A percentile compares a stretch with the other conserved stretches of the same genome.
Evolutionary conservation across 1,139 yeast species (phyloP).

Genomic region (Saccharomyces uvarum): DNA sequence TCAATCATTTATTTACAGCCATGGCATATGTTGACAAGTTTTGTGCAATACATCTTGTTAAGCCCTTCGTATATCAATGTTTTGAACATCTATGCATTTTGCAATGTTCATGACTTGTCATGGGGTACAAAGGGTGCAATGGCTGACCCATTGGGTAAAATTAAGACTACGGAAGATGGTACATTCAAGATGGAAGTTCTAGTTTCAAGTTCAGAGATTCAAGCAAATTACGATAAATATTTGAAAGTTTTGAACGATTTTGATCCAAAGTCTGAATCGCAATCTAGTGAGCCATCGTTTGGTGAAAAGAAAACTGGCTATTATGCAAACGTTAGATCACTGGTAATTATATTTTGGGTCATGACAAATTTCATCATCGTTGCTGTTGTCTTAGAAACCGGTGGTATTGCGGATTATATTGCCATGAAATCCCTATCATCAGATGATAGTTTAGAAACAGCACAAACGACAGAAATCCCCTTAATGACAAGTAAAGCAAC

Average conservation of each 20-base stretch:
- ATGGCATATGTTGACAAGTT: constrained; percentile 88
- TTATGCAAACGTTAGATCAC: constrained; percentile 66
- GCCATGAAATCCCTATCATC: constrained; percentile 21
- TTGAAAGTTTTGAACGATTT: constrained; percentile 51
- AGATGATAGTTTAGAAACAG: constrained; percentile 17
- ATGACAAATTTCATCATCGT: constrained; percentile 63
- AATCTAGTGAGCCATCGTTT: constrained; percentile 33
- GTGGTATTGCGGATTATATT: constrained; percentile 39
- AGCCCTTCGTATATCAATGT: constrained; percentile 88
- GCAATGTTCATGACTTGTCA: constrained; percentile 92
- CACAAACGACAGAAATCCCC: constrained; percentile 16
- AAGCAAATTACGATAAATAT: constrained; percentile 53
- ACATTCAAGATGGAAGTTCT: constrained; percentile 71
- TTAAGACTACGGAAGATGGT: constrained; percentile 63
- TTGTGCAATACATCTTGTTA: constrained; percentile 75
- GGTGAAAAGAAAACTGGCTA: constrained; percentile 62
- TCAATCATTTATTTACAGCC: constrained; percentile 82
- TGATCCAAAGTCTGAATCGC: constrained; percentile 38
- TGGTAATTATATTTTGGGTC: constrained; percentile 76
- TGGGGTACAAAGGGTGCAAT: constrained; percentile 97
- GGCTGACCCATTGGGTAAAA: constrained; percentile 55
- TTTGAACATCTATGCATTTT: constrained; percentile 81
- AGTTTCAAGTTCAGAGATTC: constrained; percentile 52
- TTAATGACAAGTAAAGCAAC: constrained; percentile 36
- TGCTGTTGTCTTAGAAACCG: constrained; percentile 62